These are phyloP conservation scores for Pogostemon cablin DNA, from an alignment of 257 asterid genomes.

Conservation along the genomic window DNA sequence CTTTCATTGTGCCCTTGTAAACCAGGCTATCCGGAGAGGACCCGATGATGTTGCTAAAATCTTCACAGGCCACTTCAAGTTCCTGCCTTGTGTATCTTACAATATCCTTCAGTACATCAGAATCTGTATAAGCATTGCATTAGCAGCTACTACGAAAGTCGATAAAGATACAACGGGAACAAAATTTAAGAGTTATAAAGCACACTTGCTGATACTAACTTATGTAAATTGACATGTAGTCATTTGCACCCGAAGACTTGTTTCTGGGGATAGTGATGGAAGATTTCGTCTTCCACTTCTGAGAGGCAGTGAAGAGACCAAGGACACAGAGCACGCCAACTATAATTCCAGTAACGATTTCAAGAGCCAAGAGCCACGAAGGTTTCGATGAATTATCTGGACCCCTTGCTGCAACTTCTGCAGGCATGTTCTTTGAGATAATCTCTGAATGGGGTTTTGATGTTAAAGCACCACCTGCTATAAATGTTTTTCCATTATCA, in stretches of 20 bases:
- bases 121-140: conserved; percentile 48
- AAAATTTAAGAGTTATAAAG: neutral
- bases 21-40: conserved; percentile 64
- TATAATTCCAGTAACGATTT: conserved; percentile 70
- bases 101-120: conserved; percentile 72
- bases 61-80: conserved; percentile 90
- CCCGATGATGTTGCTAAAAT: conserved; percentile 87
- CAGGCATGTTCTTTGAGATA: conserved; percentile 43
- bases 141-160: neutral
- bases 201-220: conserved; percentile 45
- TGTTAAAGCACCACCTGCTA: conserved; percentile 51
- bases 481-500: conserved; percentile 25
- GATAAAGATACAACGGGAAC: neutral
- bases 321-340: conserved; percentile 57
- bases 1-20: conserved; percentile 81
- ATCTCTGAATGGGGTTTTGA: conserved; percentile 42
- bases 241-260: conserved; percentile 69
- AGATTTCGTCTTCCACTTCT: conserved; percentile 60
- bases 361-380: conserved; percentile 80
- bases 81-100: conserved; percentile 70
- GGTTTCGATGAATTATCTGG: conserved; percentile 62
- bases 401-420: conserved; percentile 43
- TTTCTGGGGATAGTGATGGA: conserved; percentile 74
- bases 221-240: conserved; percentile 53
- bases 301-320: conserved; percentile 56